Evolutionary conservation across 2,329 filamentous ascomycete species (phyloP).

Genomic region (Pseudonectria foliicola): DNA sequence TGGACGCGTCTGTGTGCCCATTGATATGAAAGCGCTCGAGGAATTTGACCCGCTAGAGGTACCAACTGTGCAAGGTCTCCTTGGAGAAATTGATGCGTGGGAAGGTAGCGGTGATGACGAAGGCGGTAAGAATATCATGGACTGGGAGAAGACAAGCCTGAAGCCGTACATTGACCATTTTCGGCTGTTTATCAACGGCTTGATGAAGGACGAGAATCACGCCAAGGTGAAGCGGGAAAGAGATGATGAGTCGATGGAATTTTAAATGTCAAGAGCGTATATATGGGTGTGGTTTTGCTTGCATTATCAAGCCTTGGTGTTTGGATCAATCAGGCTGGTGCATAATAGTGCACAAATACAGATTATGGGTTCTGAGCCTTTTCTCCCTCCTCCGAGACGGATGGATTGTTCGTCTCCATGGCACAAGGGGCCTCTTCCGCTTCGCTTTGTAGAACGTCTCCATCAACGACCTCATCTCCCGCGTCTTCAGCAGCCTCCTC

Average conservation of each 20-base stretch:
- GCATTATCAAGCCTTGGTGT: constrained; percentile 12
- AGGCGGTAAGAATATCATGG: constrained; percentile 45
- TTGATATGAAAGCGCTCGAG: constrained; percentile 66
- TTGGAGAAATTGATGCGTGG: constrained; percentile 84
- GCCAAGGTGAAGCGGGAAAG: constrained; percentile 48
- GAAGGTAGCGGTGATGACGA: constrained; percentile 39
- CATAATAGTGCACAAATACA: constrained; percentile 10
- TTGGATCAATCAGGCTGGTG: constrained; percentile 13
- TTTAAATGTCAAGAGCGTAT: constrained; percentile 25
- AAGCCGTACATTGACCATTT: constrained; percentile 92
- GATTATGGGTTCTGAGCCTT: constrained; percentile 4
- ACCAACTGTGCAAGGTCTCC: constrained; percentile 77
- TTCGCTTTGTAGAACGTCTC: constrained; percentile 3
- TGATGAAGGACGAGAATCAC: constrained; percentile 70
- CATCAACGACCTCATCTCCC: constrained; percentile 24
- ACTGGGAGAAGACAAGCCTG: constrained; percentile 96
- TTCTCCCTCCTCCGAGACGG: neutral
- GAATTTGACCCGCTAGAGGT: constrained; percentile 81
- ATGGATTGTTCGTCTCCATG: constrained; percentile 1
- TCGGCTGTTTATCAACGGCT: constrained; percentile 65
- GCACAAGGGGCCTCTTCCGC: constrained; percentile 3
- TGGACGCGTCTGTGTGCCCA: constrained; percentile 90
- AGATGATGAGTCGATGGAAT: constrained; percentile 47
- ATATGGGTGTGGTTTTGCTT: constrained; percentile 3
- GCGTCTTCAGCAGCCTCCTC: constrained; percentile 22